Base-by-base conservation (phyloP, 179 eudicot genomes). In the Pouteria campechiana region DNA sequence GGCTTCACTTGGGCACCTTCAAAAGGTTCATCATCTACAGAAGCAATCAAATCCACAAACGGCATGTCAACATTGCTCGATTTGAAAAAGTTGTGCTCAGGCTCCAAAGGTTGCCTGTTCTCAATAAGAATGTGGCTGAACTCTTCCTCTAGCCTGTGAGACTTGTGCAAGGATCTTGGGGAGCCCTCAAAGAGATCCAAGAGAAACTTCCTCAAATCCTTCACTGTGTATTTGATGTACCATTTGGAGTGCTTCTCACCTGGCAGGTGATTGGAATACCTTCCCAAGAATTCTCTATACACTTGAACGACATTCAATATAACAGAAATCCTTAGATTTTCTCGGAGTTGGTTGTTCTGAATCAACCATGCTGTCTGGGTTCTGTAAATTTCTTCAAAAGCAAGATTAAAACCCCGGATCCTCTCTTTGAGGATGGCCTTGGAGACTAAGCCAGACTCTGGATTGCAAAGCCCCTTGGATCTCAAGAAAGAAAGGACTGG, bases 141-240 rank as follows among this genome's bases (percentile, higher is more conserved):
- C 51, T 79, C 96, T 32, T 75, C 79, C 27, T 74, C 79, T 32
- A 87, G 64, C 57, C 76, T 67, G 46, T 63, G 64, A 38, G 7
- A 32, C 44, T 51, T 41, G 45, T 71, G 78, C 22, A 75, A 50
- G 3, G 81, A 71, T 50, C 52, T 71, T 51, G 64, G 81, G 11
- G 78, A 50, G 7, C 81, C 81, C 37, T 70, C 77, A 32, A 71
- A 75, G 18, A 75, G 50, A 71, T 75, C 74, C 64, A 71, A 25
- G 28, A 75, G 36, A 18, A 22, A 51, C 41, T 42, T 56, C 55
- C 70, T 71, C 2, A 74, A 50, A 57, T 74, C 81, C 51, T 74
- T 76, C 7, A 78, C 72, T 32, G 33, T 67, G 44, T 75, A 71
- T 54, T 71, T 75, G 11, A 75, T 71, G n/a, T n/a, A n/a, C n/a